Base-by-base conservation (phyloP, 345 rosid genomes). In the Populus tremula region DNA sequence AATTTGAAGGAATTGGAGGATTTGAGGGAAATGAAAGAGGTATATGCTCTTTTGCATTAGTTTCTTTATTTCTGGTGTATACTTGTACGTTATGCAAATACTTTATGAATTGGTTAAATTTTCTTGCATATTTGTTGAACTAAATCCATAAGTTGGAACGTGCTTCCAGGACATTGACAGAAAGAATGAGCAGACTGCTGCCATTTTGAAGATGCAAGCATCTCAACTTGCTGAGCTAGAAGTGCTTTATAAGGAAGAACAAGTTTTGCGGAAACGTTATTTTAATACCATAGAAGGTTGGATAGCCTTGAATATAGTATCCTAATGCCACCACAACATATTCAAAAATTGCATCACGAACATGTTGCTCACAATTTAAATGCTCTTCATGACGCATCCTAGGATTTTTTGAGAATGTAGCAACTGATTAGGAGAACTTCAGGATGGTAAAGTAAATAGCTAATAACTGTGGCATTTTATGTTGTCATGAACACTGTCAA, bases 171-270 rank as follows among this genome's bases (percentile, higher is more conserved):
- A 96, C 84, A 96, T 92, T 77, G 98, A 96, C 80, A 84, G 98
- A 84, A 96, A 96, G 83, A 96, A 96, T 79, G 96, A 96, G 82
- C 98, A 92, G 87, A 96, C 98, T 79, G 98, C 99, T 80, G 87
- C 94, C 73, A 93, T 96, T 84, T 83, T 96, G 87, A 96, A 90
- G 88, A 93, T 90, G 98, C 99, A 96, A 81, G 96, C 90, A 70
- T 84, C 90, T 78, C 98, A 92, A 89, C 92, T 96, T 82, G 91
- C 93, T 62, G 99, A 93, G 85, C 82, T 93, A 66, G 99, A 96
- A 84, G 78, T 73, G 9, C 91, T 92, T 70, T 96, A 96, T 47
- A 96, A 93, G 82, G 97, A 96, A 84, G 99, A 96, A 75, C 98
- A 96, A 84, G 79, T 91, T 79, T 66, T 93, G 74, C 85, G 98